These are phyloP conservation scores for Aspergillus hancockii DNA, from an alignment of 495 filamentous ascomycete species.

Conservation along the genomic window DNA sequence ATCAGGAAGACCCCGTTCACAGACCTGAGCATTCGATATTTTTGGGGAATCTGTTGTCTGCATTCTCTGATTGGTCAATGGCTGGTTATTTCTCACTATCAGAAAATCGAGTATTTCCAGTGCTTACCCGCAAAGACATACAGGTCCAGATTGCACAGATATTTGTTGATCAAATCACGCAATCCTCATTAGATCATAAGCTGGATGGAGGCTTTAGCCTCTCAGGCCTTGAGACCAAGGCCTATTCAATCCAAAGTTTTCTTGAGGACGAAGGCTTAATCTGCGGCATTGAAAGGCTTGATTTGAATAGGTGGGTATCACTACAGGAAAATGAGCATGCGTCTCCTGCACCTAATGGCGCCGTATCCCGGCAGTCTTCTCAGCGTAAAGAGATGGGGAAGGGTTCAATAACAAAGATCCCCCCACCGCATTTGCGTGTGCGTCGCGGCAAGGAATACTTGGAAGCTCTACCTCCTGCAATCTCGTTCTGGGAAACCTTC, in stretches of 20 bases:
- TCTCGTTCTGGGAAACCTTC: conserved; percentile 90
- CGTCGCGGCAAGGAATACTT: conserved; percentile 72
- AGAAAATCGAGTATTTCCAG: conserved; percentile 34
- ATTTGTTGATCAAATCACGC: conserved; percentile 49
- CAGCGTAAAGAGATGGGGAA: conserved; percentile 32
- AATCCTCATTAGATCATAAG: conserved; percentile 46
- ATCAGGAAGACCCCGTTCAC: conserved; percentile 20
- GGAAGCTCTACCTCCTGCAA: conserved; percentile 75
- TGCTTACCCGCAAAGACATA: conserved; percentile 38
- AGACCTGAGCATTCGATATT: conserved; percentile 41
- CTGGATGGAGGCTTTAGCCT: conserved; percentile 33
- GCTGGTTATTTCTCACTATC: conserved; percentile 44
- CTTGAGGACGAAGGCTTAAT: conserved; percentile 33
- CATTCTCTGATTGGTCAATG: conserved; percentile 47
- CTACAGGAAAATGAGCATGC: conserved; percentile 33
- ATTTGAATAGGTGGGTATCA: conserved; percentile 40
- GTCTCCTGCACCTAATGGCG: conserved; percentile 15
- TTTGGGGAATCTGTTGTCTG: conserved; percentile 46
- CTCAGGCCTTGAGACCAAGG: conserved; percentile 33
- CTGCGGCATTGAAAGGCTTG: conserved; percentile 36
- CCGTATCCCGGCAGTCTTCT: conserved; percentile 19
- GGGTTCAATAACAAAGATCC: conserved; percentile 35
- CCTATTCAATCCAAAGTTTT: conserved; percentile 23
- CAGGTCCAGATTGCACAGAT: conserved; percentile 49
- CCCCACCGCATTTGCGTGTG: conserved; percentile 72